phyloP scores from a whole-genome alignment of 2,329 filamentous ascomycete species.

The Beauveria caledonica region DNA sequence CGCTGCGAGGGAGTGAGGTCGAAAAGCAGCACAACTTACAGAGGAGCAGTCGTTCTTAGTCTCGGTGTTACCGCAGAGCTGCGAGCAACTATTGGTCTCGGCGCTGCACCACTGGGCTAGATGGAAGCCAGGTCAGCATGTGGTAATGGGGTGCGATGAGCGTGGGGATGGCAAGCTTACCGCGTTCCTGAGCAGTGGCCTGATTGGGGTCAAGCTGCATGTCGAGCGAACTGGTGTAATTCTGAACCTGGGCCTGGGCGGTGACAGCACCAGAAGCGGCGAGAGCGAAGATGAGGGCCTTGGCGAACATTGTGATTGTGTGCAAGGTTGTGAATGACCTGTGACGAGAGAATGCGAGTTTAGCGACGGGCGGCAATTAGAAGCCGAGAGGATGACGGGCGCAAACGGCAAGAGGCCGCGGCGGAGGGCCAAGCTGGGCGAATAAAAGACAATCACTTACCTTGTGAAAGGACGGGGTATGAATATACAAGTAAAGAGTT shows the following conservation, averaged over 20 bases:
- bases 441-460: background rate
- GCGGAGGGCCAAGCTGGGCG: background rate
- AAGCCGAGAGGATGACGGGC: background rate
- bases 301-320: slow-evolving; percentile 32
- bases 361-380: background rate
- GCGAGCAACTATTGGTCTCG: slow-evolving; percentile 41
- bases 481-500: slow-evolving; percentile 4
- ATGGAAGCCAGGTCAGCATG: slow-evolving; percentile 8
- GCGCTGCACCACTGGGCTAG: slow-evolving; percentile 44
- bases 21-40: slow-evolving; percentile 30
- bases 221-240: slow-evolving; percentile 35
- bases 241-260: slow-evolving; percentile 34
- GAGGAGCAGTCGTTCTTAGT: slow-evolving; percentile 35
- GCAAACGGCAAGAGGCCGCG: background rate
- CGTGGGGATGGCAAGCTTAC: slow-evolving; percentile 26
- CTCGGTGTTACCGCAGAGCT: slow-evolving; percentile 35
- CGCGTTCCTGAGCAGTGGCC: slow-evolving; percentile 26
- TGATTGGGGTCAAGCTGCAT: slow-evolving; percentile 33
- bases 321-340: slow-evolving; percentile 2
- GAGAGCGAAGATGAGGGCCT: slow-evolving; percentile 33
- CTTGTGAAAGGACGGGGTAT: slow-evolving; percentile 1
- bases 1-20: background rate
- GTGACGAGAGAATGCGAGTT: background rate
- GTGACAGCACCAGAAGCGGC: slow-evolving; percentile 34
- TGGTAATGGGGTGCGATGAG: slow-evolving; percentile 14